phyloP scores from a whole-genome alignment of 164 flowering plant species.

The Tetrastigma voinierianum region DNA sequence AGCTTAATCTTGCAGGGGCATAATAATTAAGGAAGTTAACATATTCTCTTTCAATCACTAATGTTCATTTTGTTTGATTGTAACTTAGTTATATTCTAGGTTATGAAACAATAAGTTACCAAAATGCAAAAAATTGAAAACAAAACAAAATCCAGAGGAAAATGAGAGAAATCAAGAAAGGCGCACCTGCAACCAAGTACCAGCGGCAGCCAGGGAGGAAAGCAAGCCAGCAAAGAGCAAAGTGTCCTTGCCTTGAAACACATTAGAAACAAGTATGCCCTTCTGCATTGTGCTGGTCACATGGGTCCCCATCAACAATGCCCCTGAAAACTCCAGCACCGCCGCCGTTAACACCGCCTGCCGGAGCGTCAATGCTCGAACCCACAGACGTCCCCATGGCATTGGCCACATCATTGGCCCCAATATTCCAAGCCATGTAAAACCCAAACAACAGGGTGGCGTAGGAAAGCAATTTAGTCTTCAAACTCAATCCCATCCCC shows the following conservation, averaged over 20 bases:
- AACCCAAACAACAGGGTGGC: constrained; percentile 74
- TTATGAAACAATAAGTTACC: too few relatives aligned
- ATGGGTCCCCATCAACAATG: constrained; percentile 87
- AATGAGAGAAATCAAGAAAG: neutral
- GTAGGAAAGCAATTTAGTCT: constrained; percentile 67
- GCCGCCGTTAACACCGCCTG: constrained; percentile 94
- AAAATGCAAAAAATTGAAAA: neutral
- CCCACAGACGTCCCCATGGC: constrained; percentile 99
- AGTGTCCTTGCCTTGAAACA: constrained; percentile 82
- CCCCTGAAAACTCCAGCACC: constrained; percentile 91
- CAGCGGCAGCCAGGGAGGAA: constrained; percentile 95
- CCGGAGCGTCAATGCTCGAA: constrained; percentile 70
- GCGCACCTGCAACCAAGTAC: constrained; percentile 94
- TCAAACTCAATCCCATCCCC: constrained; percentile 52
- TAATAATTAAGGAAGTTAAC: too few relatives aligned
- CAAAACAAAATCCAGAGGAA: too few relatives aligned
- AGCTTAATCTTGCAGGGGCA: too few relatives aligned
- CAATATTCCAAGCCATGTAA: constrained; percentile 99
- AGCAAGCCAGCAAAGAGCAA: constrained; percentile 90
- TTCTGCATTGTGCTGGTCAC: constrained; percentile 98
- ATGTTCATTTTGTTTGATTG: too few relatives aligned
- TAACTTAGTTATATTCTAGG: too few relatives aligned
- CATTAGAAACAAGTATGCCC: constrained; percentile 82
- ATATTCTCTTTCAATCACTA: too few relatives aligned
- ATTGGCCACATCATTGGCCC: constrained; percentile 97